Base-by-base conservation (phyloP, 345 rosid genomes). In the Euphorbia peplus region DNA sequence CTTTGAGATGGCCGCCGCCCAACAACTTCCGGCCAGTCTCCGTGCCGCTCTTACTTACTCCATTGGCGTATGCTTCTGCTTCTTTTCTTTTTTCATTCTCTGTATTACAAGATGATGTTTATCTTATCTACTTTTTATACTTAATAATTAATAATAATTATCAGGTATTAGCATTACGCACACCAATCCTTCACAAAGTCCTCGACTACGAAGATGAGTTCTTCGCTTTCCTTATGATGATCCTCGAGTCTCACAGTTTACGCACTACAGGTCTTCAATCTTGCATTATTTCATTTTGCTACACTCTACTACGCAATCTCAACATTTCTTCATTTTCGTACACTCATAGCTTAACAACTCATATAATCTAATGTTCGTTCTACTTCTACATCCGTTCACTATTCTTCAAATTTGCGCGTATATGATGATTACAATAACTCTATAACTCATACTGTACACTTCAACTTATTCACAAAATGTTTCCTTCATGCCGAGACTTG, bases 1-100 rank as follows among this genome's bases (percentile, higher is more conserved):
- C 96, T 95, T 95, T 73, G 99, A 95, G 89, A 95, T 95, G 98
- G 92, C 98, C 64, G 99, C 99, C 2, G 99, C 99, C 56, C 99
- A 95, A 63, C 99, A 95, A 74, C 98, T 95, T 44, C 99, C 99
- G 8, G 84, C 96, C 79, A 95, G 99, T 80, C 92, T 95, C 67
- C 96, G 99, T 0, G 91, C 92, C 28, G 99, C 99, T 67, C 90
- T 95, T 62, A 86, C 98, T 46, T 95, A 95, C 76, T 95, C 99
- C 32, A 74, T 90, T 60, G 99, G 99, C 63, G 99, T 95, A 85
- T 70, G 66, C 77, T n/a, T n/a, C n/a, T n/a, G n/a, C n/a, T n/a
- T n/a, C n/a, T n/a, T n/a, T n/a, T n/a, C n/a, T n/a, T n/a, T n/a
- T n/a, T n/a, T n/a, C n/a, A n/a, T n/a, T n/a, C n/a, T n/a, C n/a